Percentiles rank a stretch among this genome's conserved stretches.
Evolutionary conservation across 768 basidiomycete species (phyloP).

Genomic region (Kockovaella imperatae): DNA sequence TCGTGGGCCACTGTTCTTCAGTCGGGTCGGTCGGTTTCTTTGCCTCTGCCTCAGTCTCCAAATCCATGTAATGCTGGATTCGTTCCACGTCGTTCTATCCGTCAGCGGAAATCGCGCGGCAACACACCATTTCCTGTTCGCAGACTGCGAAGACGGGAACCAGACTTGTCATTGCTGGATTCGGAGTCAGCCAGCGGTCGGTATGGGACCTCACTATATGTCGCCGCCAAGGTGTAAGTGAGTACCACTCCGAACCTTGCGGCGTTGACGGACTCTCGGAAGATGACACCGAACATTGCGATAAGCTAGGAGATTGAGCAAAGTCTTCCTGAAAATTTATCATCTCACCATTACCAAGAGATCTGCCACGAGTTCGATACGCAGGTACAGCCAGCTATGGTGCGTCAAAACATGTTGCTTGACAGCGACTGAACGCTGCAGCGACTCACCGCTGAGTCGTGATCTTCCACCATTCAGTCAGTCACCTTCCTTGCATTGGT

Average conservation of each 20-base stretch:
- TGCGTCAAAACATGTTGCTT: too few relatives aligned
- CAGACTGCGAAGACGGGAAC: conserved; percentile 11
- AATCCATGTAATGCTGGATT: conserved; percentile 60
- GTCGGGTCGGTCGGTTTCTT: conserved; percentile 50
- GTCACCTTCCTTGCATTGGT: background rate
- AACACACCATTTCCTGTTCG: conserved; percentile 23
- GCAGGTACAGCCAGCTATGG: too few relatives aligned
- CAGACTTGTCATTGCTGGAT: conserved; percentile 10
- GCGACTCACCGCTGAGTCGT: conserved; percentile 47
- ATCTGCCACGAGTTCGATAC: conserved; percentile 60
- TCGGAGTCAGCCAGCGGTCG: too few relatives aligned
- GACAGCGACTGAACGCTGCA: conserved; percentile 52
- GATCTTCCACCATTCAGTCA: background rate
- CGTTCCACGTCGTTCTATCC: conserved; percentile 64
- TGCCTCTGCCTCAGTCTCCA: conserved; percentile 62
- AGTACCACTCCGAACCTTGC: conserved; percentile 56
- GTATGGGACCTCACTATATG: conserved; percentile 11
- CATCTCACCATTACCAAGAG: conserved; percentile 51
- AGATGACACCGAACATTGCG: conserved; percentile 60
- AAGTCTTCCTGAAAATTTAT: background rate
- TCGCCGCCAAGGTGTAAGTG: conserved; percentile 48
- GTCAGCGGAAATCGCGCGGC: background rate
- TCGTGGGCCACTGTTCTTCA: conserved; percentile 58
- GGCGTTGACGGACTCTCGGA: conserved; percentile 53
- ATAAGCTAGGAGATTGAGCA: conserved; percentile 49